Evolutionary conservation across 257 asterid genomes (phyloP).

Genomic region (Mitragyna speciosa): DNA sequence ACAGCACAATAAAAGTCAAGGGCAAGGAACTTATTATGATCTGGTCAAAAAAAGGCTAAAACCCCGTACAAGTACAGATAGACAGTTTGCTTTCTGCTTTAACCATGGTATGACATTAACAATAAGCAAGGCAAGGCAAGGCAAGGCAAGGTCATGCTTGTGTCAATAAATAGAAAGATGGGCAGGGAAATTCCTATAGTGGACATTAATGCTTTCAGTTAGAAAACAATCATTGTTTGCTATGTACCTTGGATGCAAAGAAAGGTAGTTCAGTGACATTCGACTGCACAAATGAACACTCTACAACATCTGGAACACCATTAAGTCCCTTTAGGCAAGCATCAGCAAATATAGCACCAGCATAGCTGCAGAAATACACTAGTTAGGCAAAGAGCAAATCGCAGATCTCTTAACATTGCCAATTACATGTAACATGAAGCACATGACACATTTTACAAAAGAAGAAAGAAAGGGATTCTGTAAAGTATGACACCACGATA

Average conservation of each 20-base stretch:
- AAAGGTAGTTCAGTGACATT: constrained; percentile 68
- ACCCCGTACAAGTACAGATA: not conserved
- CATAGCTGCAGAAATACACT: constrained; percentile 51
- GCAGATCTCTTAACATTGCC: not conserved
- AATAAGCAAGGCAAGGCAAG: not conserved
- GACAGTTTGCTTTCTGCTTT: not conserved
- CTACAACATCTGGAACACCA: constrained; percentile 82
- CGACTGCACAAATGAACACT: constrained; percentile 73
- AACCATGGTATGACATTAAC: not conserved
- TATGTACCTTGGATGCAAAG: constrained; percentile 72
- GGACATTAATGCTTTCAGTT: not conserved
- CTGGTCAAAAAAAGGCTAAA: not conserved
- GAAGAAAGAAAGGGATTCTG: too few relatives aligned
- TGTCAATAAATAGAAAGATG: not conserved
- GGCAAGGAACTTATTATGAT: not conserved
- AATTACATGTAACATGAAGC: constrained; percentile 1
- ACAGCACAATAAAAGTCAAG: not conserved
- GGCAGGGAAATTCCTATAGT: too few relatives aligned
- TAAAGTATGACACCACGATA: not conserved
- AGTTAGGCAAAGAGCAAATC: constrained; percentile 5
- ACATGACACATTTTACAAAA: not conserved
- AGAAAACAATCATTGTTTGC: not conserved
- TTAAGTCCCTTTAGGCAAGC: constrained; percentile 91
- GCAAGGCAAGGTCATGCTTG: not conserved
- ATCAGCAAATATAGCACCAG: constrained; percentile 92